These are phyloP conservation scores for Diaporthe capsici DNA, from an alignment of 2,329 filamentous ascomycete genomes.

Conservation along the genomic window DNA sequence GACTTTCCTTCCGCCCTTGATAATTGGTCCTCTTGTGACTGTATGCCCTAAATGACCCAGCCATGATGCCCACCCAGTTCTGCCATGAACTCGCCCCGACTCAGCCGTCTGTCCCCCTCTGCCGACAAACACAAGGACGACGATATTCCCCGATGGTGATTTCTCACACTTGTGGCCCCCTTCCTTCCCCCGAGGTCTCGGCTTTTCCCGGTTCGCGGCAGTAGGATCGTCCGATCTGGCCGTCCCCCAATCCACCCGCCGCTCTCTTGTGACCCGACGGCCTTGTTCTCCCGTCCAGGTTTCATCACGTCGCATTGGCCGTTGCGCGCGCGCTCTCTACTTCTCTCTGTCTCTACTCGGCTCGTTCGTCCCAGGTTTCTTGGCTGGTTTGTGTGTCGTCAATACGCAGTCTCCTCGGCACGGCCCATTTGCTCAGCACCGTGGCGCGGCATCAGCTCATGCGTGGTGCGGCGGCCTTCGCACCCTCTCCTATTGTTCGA, in stretches of 20 bases:
- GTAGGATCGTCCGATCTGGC: background rate
- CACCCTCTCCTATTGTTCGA: no score
- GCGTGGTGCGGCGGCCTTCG: background rate
- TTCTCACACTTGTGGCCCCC: background rate
- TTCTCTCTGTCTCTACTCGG: background rate
- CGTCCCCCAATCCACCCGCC: background rate
- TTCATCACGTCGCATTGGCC: background rate
- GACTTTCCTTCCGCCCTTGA: background rate
- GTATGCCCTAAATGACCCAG: no score
- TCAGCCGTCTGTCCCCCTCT: background rate
- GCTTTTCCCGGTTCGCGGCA: background rate
- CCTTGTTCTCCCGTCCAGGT: slow-evolving; percentile 11
- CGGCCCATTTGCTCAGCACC: background rate
- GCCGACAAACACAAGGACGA: background rate
- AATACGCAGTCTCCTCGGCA: background rate
- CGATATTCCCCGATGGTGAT: no score
- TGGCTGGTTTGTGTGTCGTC: background rate
- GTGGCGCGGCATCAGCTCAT: background rate
- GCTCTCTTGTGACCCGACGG: background rate
- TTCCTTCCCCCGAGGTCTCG: background rate
- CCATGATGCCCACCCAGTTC: background rate
- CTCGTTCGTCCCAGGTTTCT: background rate
- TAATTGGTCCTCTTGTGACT: no score
- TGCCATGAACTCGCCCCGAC: background rate
- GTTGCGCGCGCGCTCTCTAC: background rate